Percentiles rank a stretch among this genome's conserved stretches.
Conservation (phyloP, 1,139 yeast species). For the Meyerozyma carpophila region DNA sequence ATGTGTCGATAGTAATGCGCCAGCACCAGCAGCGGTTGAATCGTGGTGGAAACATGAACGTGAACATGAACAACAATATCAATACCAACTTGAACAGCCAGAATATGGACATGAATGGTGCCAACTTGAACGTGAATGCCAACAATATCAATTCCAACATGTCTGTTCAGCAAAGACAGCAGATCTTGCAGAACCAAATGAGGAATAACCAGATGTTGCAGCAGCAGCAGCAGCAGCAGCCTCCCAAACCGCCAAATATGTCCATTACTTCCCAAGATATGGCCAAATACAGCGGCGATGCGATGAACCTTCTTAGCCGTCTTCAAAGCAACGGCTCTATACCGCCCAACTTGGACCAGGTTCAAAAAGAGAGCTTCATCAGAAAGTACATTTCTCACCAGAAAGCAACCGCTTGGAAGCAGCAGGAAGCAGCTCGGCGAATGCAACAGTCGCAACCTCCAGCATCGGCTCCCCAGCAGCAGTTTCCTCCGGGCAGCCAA, state of each 20-base stretch:
- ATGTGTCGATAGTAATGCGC: constrained; percentile 40
- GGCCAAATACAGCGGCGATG: constrained; percentile 36
- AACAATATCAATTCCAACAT: constrained; percentile 2
- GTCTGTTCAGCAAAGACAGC: constrained; percentile 3
- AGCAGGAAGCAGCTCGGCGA: constrained; percentile 20
- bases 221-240: constrained; percentile 7
- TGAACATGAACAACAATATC: constrained; percentile 6
- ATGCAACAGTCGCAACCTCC: constrained; percentile 5
- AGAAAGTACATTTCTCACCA: constrained; percentile 38
- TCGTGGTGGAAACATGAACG: constrained; percentile 5
- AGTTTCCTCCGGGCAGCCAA: constrained; percentile 3
- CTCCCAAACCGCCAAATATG: constrained; percentile 29
- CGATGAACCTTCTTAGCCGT: constrained; percentile 32
- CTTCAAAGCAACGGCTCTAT: constrained; percentile 37
- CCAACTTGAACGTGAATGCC: constrained; percentile 2
- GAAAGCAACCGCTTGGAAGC: constrained; percentile 37
- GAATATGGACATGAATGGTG: neutral
- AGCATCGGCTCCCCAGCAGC: constrained; percentile 6
- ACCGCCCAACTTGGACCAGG: constrained; percentile 26
- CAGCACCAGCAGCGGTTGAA: constrained; percentile 22
- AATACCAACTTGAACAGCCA: constrained; percentile 8
- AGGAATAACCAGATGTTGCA: constrained; percentile 6
- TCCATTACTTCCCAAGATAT: constrained; percentile 40
- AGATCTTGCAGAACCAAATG: constrained; percentile 5
- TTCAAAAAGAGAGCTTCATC: constrained; percentile 36